These are phyloP conservation scores for Plasmodium malariae DNA, from an alignment of 169 alveolate species.

Conservation along the genomic window DNA sequence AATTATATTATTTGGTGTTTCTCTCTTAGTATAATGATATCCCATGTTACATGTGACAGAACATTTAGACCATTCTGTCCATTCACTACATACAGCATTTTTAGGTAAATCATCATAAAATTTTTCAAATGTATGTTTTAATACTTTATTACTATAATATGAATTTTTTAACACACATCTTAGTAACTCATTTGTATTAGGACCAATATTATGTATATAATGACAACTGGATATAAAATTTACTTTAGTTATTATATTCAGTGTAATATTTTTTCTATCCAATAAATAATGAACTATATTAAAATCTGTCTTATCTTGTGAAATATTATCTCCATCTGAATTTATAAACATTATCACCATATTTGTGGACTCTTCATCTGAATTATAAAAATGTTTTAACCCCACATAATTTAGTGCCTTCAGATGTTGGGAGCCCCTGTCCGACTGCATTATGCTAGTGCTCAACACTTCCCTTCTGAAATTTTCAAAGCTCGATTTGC, in stretches of 20 bases:
- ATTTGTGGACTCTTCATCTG: background rate
- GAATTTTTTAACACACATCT: constrained; percentile 61
- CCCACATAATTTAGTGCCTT: constrained; percentile 63
- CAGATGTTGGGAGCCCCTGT: constrained; percentile 26
- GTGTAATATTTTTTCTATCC: constrained; percentile 55
- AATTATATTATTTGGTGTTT: background rate
- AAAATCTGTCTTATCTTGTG: background rate
- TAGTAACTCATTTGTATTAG: constrained; percentile 64
- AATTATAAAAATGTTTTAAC: constrained; percentile 36
- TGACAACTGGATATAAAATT: constrained; percentile 24
- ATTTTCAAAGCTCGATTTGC: background rate
- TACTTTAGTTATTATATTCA: constrained; percentile 29
- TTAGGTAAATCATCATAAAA: constrained; percentile 44
- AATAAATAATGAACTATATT: constrained; percentile 17
- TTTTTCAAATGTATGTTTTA: constrained; percentile 2
- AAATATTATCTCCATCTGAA: constrained; percentile 30
- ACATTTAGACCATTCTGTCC: constrained; percentile 52
- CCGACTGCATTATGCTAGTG: background rate
- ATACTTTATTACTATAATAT: background rate
- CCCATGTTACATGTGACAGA: constrained; percentile 53
- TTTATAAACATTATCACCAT: constrained; percentile 54
- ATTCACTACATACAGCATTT: constrained; percentile 65
- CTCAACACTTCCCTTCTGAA: background rate
- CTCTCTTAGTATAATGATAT: constrained; percentile 8
- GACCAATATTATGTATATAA: constrained; percentile 45